phyloP scores from a whole-genome alignment of 1,284 basidiomycete genomes.

The Cutaneotrichosporon sp. region DNA sequence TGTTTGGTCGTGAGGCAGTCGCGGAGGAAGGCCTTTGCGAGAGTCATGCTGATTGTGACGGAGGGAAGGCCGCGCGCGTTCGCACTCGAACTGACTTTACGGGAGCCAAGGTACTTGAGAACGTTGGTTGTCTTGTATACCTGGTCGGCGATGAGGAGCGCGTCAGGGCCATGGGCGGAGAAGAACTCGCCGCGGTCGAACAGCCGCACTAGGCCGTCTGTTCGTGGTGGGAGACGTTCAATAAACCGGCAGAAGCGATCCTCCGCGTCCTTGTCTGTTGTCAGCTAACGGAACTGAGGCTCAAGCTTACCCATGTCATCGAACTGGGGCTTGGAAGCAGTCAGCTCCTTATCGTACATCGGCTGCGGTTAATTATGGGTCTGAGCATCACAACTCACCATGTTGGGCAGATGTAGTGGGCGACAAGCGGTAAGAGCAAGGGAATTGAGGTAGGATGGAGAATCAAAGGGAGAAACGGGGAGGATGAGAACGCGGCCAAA shows the following conservation, averaged over 20 bases:
- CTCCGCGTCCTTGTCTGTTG: slow-evolving; percentile 57
- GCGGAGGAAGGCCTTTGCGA: slow-evolving; percentile 81
- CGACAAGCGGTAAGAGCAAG: not conserved
- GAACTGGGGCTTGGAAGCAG: slow-evolving; percentile 40
- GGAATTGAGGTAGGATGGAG: too few species aligned
- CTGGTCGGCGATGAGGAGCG: slow-evolving; percentile 70
- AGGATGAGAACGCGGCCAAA: too few species aligned
- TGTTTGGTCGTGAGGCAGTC: slow-evolving; percentile 88
- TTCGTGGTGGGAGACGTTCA: slow-evolving; percentile 55
- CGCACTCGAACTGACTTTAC: not conserved
- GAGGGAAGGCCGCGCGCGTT: slow-evolving; percentile 58
- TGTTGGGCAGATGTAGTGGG: slow-evolving; percentile 3
- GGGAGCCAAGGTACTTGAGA: slow-evolving; percentile 64
- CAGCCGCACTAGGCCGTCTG: slow-evolving; percentile 64
- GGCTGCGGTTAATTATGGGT: slow-evolving; percentile 19
- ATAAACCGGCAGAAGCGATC: slow-evolving; percentile 74
- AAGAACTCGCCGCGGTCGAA: slow-evolving; percentile 82
- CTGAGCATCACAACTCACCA: not conserved
- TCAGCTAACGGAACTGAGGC: not conserved
- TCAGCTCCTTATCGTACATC: slow-evolving; percentile 46
- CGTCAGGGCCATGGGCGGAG: slow-evolving; percentile 82
- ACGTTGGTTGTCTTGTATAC: slow-evolving; percentile 82
- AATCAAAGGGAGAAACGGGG: too few species aligned
- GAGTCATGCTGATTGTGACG: slow-evolving; percentile 70
- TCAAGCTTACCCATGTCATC: slow-evolving; percentile 38